These are phyloP conservation scores for Vigna mungo DNA, from an alignment of 306 rosid species.

Conservation along the genomic window DNA sequence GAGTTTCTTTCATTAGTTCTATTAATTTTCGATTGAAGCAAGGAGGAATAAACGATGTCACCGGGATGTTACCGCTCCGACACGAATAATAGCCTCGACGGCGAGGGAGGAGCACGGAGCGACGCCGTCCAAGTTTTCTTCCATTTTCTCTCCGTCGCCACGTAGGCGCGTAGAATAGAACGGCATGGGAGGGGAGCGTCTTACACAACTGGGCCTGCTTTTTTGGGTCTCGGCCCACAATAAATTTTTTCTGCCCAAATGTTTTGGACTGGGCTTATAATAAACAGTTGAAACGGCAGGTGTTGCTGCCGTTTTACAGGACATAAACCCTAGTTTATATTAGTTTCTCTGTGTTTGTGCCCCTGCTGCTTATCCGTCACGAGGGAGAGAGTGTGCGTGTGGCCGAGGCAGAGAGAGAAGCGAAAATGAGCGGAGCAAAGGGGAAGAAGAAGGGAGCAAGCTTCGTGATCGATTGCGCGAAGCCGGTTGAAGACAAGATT, in stretches of 20 bases:
- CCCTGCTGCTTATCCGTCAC: background rate
- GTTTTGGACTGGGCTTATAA: background rate
- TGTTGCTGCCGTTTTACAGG: background rate
- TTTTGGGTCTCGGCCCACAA: conserved; percentile 17
- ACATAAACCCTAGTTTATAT: conserved; percentile 39
- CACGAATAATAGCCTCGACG: conserved; percentile 63
- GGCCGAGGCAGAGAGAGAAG: conserved; percentile 6
- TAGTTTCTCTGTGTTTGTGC: background rate
- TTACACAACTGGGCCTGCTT: conserved; percentile 21
- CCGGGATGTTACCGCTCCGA: conserved; percentile 74
- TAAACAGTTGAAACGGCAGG: conserved; percentile 12
- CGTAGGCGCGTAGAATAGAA: background rate
- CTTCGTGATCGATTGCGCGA: conserved; percentile 86
- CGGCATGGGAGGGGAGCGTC: background rate
- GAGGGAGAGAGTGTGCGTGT: background rate
- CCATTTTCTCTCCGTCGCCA: conserved; percentile 47
- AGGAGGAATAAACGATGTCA: conserved; percentile 17
- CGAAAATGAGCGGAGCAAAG: conserved; percentile 78
- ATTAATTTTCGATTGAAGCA: background rate
- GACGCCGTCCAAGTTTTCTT: conserved; percentile 54
- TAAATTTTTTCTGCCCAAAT: background rate
- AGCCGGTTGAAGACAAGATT: conserved; percentile 96
- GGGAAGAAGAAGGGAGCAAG: conserved; percentile 95
- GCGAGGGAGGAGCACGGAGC: conserved; percentile 77
- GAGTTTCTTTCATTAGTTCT: conserved; percentile 1